These are phyloP conservation scores for Pseudogymnoascus sp. DNA, from an alignment of 2,329 filamentous ascomycete genomes.

Conservation along the genomic window DNA sequence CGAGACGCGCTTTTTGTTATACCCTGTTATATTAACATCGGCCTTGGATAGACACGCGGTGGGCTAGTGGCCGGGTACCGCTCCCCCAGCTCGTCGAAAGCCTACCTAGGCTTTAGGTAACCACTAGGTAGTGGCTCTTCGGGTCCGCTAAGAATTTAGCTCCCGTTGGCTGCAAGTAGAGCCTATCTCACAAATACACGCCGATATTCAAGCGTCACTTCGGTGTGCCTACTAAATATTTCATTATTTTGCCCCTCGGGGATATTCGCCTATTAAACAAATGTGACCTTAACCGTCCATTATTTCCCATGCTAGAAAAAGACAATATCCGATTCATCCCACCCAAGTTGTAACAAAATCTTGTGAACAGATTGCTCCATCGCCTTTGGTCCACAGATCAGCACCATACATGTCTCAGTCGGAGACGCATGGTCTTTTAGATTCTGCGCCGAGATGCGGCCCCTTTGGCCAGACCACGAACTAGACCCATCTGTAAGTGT, in stretches of 20 bases:
- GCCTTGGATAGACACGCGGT: neutral
- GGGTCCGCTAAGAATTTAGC: neutral
- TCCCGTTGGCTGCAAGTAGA: neutral
- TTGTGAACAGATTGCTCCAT: conserved; percentile 60
- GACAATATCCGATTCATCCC: conserved; percentile 62
- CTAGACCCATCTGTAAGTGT: conserved; percentile 56
- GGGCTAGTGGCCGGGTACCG: neutral
- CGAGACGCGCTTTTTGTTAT: neutral
- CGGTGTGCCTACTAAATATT: neutral
- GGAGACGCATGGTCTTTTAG: conserved; percentile 49
- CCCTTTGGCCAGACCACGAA: conserved; percentile 58
- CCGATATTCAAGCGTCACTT: neutral
- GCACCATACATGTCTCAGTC: conserved; percentile 42
- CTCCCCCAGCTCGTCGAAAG: neutral
- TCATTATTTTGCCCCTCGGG: neutral
- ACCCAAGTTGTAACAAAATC: conserved; percentile 54
- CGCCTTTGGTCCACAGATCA: conserved; percentile 70
- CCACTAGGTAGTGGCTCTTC: neutral
- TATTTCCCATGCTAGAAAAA: conserved; percentile 54
- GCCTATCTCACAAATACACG: neutral
- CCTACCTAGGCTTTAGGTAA: no score
- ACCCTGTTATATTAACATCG: neutral
- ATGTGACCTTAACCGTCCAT: neutral
- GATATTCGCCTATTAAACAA: neutral
- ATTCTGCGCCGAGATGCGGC: conserved; percentile 56